phyloP scores from a whole-genome alignment of 177 flowering plant genomes.

The Vitis hybrid region DNA sequence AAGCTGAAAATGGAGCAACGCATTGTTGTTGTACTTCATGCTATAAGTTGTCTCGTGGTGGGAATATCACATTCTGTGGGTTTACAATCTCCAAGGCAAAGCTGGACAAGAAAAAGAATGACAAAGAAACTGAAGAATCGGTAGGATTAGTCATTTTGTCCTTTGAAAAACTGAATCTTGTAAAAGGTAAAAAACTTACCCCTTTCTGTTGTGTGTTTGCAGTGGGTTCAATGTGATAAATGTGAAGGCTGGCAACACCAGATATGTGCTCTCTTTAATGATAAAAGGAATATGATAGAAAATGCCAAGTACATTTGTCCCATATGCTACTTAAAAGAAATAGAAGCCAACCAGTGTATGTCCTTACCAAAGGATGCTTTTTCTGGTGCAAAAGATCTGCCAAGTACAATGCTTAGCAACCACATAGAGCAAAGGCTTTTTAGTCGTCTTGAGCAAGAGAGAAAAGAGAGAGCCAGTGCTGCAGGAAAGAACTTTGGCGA shows the following conservation, averaged over 20 bases:
- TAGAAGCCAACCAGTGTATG: constrained; percentile 29
- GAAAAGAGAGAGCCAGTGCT: constrained; percentile 43
- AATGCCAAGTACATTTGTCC: constrained; percentile 62
- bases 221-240: constrained; percentile 81
- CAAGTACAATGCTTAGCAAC: constrained; percentile 59
- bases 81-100: constrained; percentile 27
- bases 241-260: constrained; percentile 80
- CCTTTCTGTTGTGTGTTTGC: constrained; percentile 14
- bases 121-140: constrained; percentile 45
- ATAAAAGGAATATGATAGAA: constrained; percentile 35
- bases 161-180: neutral
- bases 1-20: constrained; percentile 13
- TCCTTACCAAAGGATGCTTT: constrained; percentile 25
- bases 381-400: constrained; percentile 61
- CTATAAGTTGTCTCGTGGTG: constrained; percentile 27
- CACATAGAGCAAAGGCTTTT: constrained; percentile 60
- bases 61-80: constrained; percentile 28
- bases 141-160: constrained; percentile 27
- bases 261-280: constrained; percentile 69
- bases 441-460: constrained; percentile 43
- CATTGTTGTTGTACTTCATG: constrained; percentile 46
- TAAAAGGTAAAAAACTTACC: neutral
- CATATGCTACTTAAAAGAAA: constrained; percentile 43
- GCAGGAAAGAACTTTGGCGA: constrained; percentile 36
- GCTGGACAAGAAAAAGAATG: constrained; percentile 39